Percentiles rank a stretch among this genome's conserved stretches.
phyloP scores from a whole-genome alignment of 257 asterid genomes.

The Ophiorrhiza pumila region DNA sequence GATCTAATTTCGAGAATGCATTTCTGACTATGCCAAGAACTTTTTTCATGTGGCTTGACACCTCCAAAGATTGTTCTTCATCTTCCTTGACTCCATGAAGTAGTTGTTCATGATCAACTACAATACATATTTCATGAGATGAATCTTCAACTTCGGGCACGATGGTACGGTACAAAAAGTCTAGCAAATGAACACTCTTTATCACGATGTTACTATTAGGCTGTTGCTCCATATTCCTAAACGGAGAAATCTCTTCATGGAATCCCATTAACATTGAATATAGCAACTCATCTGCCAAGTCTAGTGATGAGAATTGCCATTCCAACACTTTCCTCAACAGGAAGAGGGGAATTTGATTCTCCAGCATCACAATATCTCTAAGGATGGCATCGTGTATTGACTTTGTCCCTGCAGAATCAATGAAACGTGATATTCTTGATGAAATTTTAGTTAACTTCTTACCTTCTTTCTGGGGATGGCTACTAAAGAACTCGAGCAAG shows the following conservation, averaged over 20 bases:
- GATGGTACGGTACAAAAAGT: constrained; percentile 45
- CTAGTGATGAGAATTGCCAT: constrained; percentile 30
- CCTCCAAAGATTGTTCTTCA: neutral
- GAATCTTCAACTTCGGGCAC: constrained; percentile 34
- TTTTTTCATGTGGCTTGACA: neutral
- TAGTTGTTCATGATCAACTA: too few relatives aligned
- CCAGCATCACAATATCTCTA: constrained; percentile 55
- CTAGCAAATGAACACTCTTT: constrained; percentile 42
- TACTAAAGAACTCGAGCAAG: constrained; percentile 50
- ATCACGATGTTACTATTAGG: constrained; percentile 1
- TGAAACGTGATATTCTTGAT: constrained; percentile 39
- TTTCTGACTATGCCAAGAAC: constrained; percentile 19
- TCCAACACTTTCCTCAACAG: constrained; percentile 43
- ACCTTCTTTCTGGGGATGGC: constrained; percentile 37
- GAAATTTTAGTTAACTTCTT: constrained; percentile 19
- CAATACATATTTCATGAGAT: too few relatives aligned
- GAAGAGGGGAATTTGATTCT: constrained; percentile 66
- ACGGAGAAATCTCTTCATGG: constrained; percentile 39
- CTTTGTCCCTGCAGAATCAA: constrained; percentile 43
- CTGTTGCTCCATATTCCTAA: constrained; percentile 22
- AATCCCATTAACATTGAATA: constrained; percentile 34
- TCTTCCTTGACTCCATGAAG: constrained; percentile 13
- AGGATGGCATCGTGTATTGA: constrained; percentile 41
- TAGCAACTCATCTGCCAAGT: constrained; percentile 33
- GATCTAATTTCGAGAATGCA: constrained; percentile 17